Conservation (phyloP, 2,329 filamentous ascomycete species). For the Trichoderma atroviride region DNA sequence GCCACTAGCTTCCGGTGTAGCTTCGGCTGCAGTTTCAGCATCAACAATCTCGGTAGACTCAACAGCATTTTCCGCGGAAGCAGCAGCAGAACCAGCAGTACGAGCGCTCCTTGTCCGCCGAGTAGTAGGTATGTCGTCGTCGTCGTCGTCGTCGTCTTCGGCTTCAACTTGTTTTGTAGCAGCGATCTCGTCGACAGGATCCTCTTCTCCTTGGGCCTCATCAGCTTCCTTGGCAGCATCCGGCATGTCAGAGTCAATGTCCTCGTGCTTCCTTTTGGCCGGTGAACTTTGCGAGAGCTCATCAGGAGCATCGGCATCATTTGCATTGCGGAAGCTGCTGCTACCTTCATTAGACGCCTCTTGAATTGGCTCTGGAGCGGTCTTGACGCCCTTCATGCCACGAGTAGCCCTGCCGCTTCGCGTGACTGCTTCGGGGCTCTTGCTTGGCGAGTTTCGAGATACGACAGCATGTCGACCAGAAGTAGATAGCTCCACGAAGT, state of each 20-base stretch:
- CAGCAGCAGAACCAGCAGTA: constrained; percentile 33
- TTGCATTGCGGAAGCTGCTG: constrained; percentile 42
- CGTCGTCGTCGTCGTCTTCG: constrained; percentile 44
- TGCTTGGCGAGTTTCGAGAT: constrained; percentile 55
- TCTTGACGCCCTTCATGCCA: constrained; percentile 54
- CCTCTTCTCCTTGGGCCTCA: constrained; percentile 28
- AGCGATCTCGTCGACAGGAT: constrained; percentile 34
- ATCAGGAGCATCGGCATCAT: constrained; percentile 43
- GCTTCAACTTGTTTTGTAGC: constrained; percentile 21
- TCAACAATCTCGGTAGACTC: constrained; percentile 28
- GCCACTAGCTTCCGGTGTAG: constrained; percentile 36
- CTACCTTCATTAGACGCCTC: constrained; percentile 59
- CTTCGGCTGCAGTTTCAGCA: constrained; percentile 35
- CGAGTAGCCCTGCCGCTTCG: constrained; percentile 51
- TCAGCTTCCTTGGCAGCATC: constrained; percentile 29
- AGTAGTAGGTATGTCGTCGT: constrained; percentile 53
- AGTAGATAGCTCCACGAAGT: constrained; percentile 60
- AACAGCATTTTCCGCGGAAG: constrained; percentile 39
- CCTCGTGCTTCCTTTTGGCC: constrained; percentile 32
- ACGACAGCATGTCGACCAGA: constrained; percentile 61
- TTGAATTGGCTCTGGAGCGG: constrained; percentile 51
- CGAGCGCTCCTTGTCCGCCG: constrained; percentile 49
- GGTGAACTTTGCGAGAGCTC: constrained; percentile 41
- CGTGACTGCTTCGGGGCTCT: constrained; percentile 56
- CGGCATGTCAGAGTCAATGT: constrained; percentile 37